Base-by-base conservation (phyloP, 257 asterid species). In the Solanum pimpinellifolium region DNA sequence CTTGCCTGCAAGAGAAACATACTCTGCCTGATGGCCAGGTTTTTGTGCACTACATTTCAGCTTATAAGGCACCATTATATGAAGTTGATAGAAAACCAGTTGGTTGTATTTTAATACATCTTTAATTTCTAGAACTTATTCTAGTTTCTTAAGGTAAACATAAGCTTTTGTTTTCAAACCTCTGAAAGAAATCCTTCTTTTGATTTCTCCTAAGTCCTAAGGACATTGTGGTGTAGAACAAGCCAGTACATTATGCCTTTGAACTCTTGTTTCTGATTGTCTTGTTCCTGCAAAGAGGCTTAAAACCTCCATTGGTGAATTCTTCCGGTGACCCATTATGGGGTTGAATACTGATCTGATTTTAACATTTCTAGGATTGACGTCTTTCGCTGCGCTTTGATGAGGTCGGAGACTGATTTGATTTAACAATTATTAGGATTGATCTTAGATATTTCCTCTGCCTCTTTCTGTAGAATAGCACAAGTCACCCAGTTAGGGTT, bases 21-120 rank as follows among this genome's bases (percentile, higher is more conserved):
- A 94, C 94, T 14, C 94, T 97, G 70, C 99, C 99, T 20, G 99
- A 97, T 90, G 99, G 99, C 89, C 98, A 97, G 96, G 99, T 96
- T 77, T 87, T 47, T 29, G 65, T 68, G 62, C 77, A 21, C 65
- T 25, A 74, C 73, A 88, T 73, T 86, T 82, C 69, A 31, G 31
- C 87, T 88, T 81, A 72, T 86, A 29, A 74, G 73, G 49, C 85
- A 83, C 60, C 33, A 68, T 27, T 9, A 29, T 78, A 78, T n/a
- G 21, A 80, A 80, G 44, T 80, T 47, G 69, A 44, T 44, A 25
- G 83, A 23, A 35, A 52, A 35, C 33, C 11, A 13, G 12, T 66
- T 76, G 73, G 35, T 49, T 84, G 70, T 80, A 33, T 59, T 60
- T 11, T 15, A 18, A 8, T 11, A 18, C 11, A 27, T 9, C 11